A percentile compares a stretch with the other conserved stretches of the same genome.
Conservation (phyloP, 1,139 yeast genomes). For the Saccharomyces uvarum region DNA sequence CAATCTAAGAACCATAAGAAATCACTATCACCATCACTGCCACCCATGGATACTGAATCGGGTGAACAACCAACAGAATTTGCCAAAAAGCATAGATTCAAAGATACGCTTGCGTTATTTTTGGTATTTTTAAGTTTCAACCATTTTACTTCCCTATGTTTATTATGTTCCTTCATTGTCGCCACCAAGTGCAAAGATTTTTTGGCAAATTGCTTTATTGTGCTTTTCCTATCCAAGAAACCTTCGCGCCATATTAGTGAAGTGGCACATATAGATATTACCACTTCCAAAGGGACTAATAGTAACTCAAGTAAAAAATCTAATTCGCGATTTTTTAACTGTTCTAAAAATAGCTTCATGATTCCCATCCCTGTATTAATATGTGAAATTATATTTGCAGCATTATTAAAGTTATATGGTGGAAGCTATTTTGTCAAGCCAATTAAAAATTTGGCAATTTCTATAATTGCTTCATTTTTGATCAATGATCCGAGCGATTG, state of each 20-base stretch:
- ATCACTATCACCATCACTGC: neutral
- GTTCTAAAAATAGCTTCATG: neutral
- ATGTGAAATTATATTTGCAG: slow-evolving; percentile 18
- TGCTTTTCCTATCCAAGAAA: slow-evolving; percentile 22
- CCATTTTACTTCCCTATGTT: slow-evolving; percentile 22
- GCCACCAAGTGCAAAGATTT: slow-evolving; percentile 24
- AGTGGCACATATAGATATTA: slow-evolving; percentile 1
- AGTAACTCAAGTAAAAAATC: slow-evolving; percentile 4
- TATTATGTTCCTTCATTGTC: slow-evolving; percentile 21
- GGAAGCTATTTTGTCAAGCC: slow-evolving; percentile 20
- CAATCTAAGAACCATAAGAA: neutral
- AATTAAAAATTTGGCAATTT: slow-evolving; percentile 24
- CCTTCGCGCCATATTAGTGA: slow-evolving; percentile 17
- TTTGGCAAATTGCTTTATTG: slow-evolving; percentile 23
- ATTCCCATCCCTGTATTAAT: slow-evolving; percentile 10
- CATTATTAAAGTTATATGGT: slow-evolving; percentile 18
- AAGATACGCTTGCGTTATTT: slow-evolving; percentile 29
- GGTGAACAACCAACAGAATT: slow-evolving; percentile 8
- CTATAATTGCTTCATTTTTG: slow-evolving; percentile 28
- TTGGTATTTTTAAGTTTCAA: slow-evolving; percentile 28
- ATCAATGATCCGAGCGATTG: slow-evolving; percentile 28
- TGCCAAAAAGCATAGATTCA: slow-evolving; percentile 24
- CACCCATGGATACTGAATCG: neutral
- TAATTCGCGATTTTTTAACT: neutral
- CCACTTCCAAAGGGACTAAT: slow-evolving; percentile 2